These are phyloP conservation scores for Podila verticillata DNA, from an alignment of 192 early-diverging fungal genomes.

Conservation along the genomic window DNA sequence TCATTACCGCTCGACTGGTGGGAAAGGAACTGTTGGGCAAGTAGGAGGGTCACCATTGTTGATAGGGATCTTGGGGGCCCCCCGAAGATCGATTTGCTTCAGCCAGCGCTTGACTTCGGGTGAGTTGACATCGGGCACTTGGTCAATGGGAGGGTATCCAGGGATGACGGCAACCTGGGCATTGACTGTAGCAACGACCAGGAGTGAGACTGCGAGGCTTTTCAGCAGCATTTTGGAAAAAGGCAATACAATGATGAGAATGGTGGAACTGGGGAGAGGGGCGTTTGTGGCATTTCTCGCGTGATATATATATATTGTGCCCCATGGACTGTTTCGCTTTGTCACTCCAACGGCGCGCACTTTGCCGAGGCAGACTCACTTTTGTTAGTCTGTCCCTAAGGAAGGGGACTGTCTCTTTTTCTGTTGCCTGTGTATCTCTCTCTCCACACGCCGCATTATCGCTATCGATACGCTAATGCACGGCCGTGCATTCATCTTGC, in stretches of 20 bases:
- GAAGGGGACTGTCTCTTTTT: too few species aligned
- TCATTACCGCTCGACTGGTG: neutral
- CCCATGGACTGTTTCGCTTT: too few species aligned
- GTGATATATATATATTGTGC: too few species aligned
- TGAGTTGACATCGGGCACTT: neutral
- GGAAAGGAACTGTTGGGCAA: slow-evolving; percentile 4
- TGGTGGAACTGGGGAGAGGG: neutral
- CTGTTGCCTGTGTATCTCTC: too few species aligned
- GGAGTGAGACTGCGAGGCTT: neutral
- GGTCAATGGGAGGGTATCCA: neutral
- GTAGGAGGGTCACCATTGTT: slow-evolving; percentile 12
- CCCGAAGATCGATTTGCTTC: neutral
- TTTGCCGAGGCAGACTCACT: too few species aligned
- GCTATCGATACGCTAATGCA: too few species aligned
- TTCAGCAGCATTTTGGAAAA: neutral
- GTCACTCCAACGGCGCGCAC: too few species aligned
- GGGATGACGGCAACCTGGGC: neutral
- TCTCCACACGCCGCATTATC: too few species aligned
- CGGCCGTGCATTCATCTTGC: too few species aligned
- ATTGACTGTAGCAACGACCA: neutral
- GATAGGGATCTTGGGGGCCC: slow-evolving; percentile 6
- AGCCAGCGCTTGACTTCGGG: neutral
- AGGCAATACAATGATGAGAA: neutral
- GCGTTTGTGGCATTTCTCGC: too few species aligned
- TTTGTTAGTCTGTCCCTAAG: too few species aligned